Conservation (phyloP, 1,284 basidiomycete genomes). For the Neolentinus lepideus region DNA sequence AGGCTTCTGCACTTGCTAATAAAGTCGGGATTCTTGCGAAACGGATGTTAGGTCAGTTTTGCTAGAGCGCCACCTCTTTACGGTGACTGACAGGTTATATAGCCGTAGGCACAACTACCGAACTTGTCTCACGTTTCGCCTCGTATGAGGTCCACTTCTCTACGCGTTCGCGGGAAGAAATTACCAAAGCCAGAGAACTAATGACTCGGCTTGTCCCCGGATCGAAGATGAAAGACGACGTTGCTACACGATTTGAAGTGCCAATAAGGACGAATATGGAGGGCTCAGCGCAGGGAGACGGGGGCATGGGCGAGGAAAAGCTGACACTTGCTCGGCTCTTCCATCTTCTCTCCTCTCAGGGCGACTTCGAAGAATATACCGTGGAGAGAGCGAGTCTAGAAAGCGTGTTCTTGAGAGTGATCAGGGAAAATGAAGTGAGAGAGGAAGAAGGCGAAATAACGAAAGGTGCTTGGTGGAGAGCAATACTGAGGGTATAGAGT, state of each 20-base stretch:
- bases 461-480: slow-evolving; percentile 17
- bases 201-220: slow-evolving; percentile 55
- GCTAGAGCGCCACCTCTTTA: too few relatives aligned
- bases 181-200: slow-evolving; percentile 44
- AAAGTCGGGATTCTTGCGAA: slow-evolving; percentile 69
- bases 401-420: slow-evolving; percentile 70
- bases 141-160: slow-evolving; percentile 77
- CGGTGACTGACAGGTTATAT: not conserved
- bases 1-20: slow-evolving; percentile 69
- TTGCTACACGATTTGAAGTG: slow-evolving; percentile 74
- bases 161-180: slow-evolving; percentile 54
- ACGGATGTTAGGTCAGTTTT: slow-evolving; percentile 52
- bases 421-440: slow-evolving; percentile 52
- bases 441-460: slow-evolving; percentile 41
- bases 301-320: slow-evolving; percentile 17
- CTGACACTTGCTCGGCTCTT: slow-evolving; percentile 54
- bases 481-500: not conserved
- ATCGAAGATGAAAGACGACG: slow-evolving; percentile 64
- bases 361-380: slow-evolving; percentile 55
- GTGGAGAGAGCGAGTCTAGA: slow-evolving; percentile 66
- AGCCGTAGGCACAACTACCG: slow-evolving; percentile 63
- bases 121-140: slow-evolving; percentile 58
- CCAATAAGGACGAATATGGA: slow-evolving; percentile 32
- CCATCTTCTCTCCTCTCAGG: slow-evolving; percentile 40
- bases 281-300: slow-evolving; percentile 2